phyloP scores from a whole-genome alignment of 495 filamentous ascomycete species.

The Xylaria scruposa region DNA sequence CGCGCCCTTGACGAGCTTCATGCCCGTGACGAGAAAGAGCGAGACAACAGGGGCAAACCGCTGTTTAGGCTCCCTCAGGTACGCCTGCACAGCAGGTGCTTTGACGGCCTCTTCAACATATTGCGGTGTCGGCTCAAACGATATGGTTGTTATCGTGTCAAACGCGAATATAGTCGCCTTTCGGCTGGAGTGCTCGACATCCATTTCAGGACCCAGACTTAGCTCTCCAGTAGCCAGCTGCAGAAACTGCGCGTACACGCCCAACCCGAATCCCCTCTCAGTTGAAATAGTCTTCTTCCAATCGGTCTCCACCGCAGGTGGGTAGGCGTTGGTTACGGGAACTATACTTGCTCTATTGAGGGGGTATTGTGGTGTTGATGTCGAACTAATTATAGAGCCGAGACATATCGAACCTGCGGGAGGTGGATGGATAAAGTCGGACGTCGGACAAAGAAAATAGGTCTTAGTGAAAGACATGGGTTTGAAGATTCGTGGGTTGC shows the following conservation, averaged over 20 bases:
- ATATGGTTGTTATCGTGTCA: neutral
- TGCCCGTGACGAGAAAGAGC: conserved; percentile 16
- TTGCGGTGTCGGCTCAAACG: neutral
- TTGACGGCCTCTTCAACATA: conserved; percentile 4
- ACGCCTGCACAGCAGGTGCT: neutral
- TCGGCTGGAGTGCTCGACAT: conserved; percentile 31
- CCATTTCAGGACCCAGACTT: conserved; percentile 18
- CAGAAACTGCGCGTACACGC: conserved; percentile 46
- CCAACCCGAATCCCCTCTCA: conserved; percentile 35
- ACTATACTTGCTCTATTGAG: conserved; percentile 32
- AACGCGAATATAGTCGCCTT: neutral
- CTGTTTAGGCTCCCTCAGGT: neutral
- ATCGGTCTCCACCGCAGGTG: conserved; percentile 42
- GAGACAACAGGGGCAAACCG: neutral
- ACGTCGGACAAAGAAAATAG: conserved; percentile 34
- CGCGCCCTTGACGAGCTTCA: conserved; percentile 5
- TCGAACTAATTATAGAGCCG: conserved; percentile 45
- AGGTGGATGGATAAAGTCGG: conserved; percentile 44
- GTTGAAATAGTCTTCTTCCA: conserved; percentile 31
- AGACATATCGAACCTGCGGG: conserved; percentile 42
- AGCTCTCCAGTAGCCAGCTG: conserved; percentile 39
- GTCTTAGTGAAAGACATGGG: too few relatives aligned
- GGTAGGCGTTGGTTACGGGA: conserved; percentile 36
- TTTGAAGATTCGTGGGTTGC: too few relatives aligned
- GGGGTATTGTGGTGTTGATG: conserved; percentile 41